These are phyloP conservation scores for Malus asiatica DNA, from an alignment of 306 rosid genomes.

Conservation along the genomic window DNA sequence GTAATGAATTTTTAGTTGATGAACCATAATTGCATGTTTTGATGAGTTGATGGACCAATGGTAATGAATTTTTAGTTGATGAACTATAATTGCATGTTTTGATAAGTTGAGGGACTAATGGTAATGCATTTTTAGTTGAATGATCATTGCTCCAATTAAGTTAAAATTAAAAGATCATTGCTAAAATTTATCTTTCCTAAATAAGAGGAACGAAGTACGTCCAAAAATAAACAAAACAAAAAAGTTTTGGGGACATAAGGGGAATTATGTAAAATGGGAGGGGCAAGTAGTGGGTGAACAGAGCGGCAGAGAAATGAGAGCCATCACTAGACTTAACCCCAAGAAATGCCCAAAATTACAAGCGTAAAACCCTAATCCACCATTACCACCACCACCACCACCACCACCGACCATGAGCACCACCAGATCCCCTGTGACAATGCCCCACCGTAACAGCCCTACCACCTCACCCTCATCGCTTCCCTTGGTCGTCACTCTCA, in stretches of 20 bases:
- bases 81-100: too few species aligned
- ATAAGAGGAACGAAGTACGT: not conserved
- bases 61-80: too few species aligned
- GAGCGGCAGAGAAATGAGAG: not conserved
- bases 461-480: slow-evolving; percentile 57
- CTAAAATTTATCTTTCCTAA: too few species aligned
- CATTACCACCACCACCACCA: not conserved
- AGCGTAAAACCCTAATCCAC: slow-evolving; percentile 18
- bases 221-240: not conserved
- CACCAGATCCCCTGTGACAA: slow-evolving; percentile 47
- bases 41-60: too few species aligned
- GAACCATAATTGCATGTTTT: too few species aligned
- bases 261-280: slow-evolving; percentile 12
- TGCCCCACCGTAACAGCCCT: slow-evolving; percentile 61
- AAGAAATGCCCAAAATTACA: slow-evolving; percentile 5
- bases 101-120: too few species aligned
- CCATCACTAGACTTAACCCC: not conserved
- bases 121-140: too few species aligned
- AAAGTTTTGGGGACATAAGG: not conserved
- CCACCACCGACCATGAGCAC: slow-evolving; percentile 10
- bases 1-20: too few species aligned
- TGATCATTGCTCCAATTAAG: too few species aligned
- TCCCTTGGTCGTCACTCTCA: slow-evolving; percentile 74
- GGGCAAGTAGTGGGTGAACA: slow-evolving; percentile 4
- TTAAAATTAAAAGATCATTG: too few species aligned